Conservation (phyloP, 116 monocot genomes). For the Cymodocea nodosa region DNA sequence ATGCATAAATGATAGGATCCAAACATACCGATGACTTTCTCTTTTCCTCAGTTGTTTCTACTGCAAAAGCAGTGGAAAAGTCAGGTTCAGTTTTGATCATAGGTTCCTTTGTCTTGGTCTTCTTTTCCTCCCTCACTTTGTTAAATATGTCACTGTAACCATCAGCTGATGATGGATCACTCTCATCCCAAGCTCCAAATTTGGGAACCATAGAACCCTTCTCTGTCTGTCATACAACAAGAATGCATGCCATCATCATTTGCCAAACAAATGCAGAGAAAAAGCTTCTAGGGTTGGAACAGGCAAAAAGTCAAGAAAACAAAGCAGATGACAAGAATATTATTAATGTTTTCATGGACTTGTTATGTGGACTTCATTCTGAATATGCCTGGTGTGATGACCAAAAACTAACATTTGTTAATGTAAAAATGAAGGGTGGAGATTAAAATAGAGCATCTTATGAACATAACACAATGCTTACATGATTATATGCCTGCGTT, state of each 20-base stretch:
- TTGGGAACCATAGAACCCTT: slow-evolving; percentile 7
- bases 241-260: not conserved
- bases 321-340: not conserved
- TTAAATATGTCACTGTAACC: slow-evolving; percentile 11
- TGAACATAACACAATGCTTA: too few relatives aligned
- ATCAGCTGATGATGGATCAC: slow-evolving; percentile 17
- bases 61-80: not conserved
- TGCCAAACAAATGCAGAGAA: too few relatives aligned
- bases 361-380: slow-evolving; percentile 16
- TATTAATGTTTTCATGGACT: slow-evolving; percentile 20
- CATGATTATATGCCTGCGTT: too few relatives aligned
- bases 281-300: too few relatives aligned
- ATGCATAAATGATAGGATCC: not conserved
- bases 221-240: not conserved
- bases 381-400: slow-evolving; percentile 28
- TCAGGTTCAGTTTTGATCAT: slow-evolving; percentile 15
- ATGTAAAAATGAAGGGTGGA: too few relatives aligned
- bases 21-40: slow-evolving; percentile 7
- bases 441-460: too few relatives aligned
- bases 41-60: not conserved
- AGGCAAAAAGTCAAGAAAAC: not conserved
- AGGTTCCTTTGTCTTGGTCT: slow-evolving; percentile 6
- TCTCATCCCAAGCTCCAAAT: slow-evolving; percentile 11
- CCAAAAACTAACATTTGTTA: not conserved
- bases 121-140: slow-evolving; percentile 16